phyloP scores from a whole-genome alignment of 2,329 filamentous ascomycete species.

The Macrophomina pseudophaseolina region DNA sequence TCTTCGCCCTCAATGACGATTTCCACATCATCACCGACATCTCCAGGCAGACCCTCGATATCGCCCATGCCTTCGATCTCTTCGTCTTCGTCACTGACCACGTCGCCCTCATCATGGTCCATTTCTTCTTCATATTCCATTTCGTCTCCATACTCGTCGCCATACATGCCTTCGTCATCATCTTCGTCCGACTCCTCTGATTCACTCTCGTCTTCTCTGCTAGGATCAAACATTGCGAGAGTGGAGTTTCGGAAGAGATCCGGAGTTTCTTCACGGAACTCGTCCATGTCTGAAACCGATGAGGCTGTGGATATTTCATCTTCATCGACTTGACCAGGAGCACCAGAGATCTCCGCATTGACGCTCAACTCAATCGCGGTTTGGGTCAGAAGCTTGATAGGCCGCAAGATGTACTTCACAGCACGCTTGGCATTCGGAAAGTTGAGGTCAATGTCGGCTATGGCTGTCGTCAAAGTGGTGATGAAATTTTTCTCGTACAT shows the following conservation, averaged over 20 bases:
- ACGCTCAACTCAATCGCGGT: slow-evolving; percentile 87
- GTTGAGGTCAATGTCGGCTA: slow-evolving; percentile 94
- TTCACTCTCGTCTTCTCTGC: slow-evolving; percentile 79
- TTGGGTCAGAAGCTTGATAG: slow-evolving; percentile 83
- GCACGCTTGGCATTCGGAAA: slow-evolving; percentile 92
- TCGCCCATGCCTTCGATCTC: slow-evolving; percentile 79
- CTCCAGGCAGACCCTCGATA: slow-evolving; percentile 67
- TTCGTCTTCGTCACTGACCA: slow-evolving; percentile 86
- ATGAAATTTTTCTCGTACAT: slow-evolving; percentile 99
- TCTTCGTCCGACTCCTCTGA: slow-evolving; percentile 71
- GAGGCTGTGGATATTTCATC: slow-evolving; percentile 88
- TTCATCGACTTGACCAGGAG: slow-evolving; percentile 70
- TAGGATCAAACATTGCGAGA: slow-evolving; percentile 89
- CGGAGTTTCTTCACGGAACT: slow-evolving; percentile 79
- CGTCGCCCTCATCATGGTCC: slow-evolving; percentile 79
- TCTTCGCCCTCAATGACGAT: slow-evolving; percentile 75
- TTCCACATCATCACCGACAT: slow-evolving; percentile 74
- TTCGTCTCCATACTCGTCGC: slow-evolving; percentile 85
- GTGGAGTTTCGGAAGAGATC: slow-evolving; percentile 97
- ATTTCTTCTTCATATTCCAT: slow-evolving; percentile 92
- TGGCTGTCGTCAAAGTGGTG: slow-evolving; percentile 83
- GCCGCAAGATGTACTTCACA: slow-evolving; percentile 93
- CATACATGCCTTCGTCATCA: slow-evolving; percentile 77
- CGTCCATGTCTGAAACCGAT: slow-evolving; percentile 85
- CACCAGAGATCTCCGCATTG: slow-evolving; percentile 72